Conservation (phyloP, 805 yeast species). For the Myxozyma vanderwaltii region DNA sequence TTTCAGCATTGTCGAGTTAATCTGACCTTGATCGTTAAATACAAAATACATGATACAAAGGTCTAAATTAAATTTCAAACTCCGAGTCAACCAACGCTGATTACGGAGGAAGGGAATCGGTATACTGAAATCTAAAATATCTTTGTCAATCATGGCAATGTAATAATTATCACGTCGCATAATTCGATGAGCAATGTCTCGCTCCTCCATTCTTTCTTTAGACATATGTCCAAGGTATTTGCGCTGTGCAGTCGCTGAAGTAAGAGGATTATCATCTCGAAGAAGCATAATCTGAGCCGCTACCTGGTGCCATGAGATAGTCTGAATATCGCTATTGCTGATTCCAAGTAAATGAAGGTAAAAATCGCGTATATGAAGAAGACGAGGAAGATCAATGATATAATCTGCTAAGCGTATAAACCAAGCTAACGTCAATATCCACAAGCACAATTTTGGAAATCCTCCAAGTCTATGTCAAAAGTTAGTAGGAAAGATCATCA, state of each 20-base stretch:
- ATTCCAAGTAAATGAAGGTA: slow-evolving; percentile 71
- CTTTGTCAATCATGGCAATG: slow-evolving; percentile 83
- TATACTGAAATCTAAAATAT: slow-evolving; percentile 66
- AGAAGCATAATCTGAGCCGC: slow-evolving; percentile 73
- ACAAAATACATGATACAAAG: slow-evolving; percentile 84
- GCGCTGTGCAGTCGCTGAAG: slow-evolving; percentile 44
- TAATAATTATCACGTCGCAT: slow-evolving; percentile 95
- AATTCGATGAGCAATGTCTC: slow-evolving; percentile 90
- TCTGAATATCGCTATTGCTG: slow-evolving; percentile 77
- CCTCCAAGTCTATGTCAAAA: slow-evolving; percentile 19
- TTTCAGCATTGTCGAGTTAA: slow-evolving; percentile 69
- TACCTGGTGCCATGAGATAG: slow-evolving; percentile 89
- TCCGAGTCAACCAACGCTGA: slow-evolving; percentile 64
- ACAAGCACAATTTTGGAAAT: slow-evolving; percentile 58
- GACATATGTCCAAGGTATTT: slow-evolving; percentile 47
- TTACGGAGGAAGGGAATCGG: slow-evolving; percentile 52
- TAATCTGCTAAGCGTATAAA: slow-evolving; percentile 46
- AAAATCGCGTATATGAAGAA: slow-evolving; percentile 75
- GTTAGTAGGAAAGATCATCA: not conserved
- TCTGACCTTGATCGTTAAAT: slow-evolving; percentile 80
- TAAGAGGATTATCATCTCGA: slow-evolving; percentile 76
- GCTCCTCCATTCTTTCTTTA: slow-evolving; percentile 80
- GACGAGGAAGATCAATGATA: slow-evolving; percentile 62
- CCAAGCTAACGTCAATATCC: slow-evolving; percentile 57
- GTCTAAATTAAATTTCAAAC: slow-evolving; percentile 92